These are phyloP conservation scores for Fomitopsis serialis DNA, from an alignment of 768 basidiomycete genomes.

Conservation along the genomic window DNA sequence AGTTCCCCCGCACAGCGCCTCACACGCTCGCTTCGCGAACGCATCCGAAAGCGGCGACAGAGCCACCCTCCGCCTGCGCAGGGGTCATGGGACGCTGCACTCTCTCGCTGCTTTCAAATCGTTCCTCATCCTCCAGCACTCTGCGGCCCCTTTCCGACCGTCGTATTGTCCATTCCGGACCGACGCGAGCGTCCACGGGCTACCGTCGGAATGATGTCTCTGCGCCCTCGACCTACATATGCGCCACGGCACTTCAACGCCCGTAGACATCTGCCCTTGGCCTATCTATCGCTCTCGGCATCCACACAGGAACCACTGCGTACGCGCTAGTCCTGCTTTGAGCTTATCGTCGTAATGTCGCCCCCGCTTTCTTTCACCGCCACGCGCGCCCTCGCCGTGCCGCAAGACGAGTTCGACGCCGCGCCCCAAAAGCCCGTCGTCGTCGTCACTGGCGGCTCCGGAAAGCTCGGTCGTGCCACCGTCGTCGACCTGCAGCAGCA, in stretches of 20 bases:
- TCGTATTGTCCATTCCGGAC: not conserved
- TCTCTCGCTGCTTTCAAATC: not conserved
- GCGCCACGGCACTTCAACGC: not conserved
- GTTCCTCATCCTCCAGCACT: too few relatives aligned
- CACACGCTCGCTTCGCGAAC: not conserved
- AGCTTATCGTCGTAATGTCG: not conserved
- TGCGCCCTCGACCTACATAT: not conserved
- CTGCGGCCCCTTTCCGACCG: not conserved
- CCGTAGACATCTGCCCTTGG: not conserved
- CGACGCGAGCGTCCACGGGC: not conserved
- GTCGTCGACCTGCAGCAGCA: not conserved
- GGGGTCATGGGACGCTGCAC: not conserved
- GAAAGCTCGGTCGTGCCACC: slow-evolving; percentile 2
- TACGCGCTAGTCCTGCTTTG: too few relatives aligned
- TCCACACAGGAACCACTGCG: too few relatives aligned
- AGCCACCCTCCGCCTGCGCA: not conserved
- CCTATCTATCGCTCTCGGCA: too few relatives aligned
- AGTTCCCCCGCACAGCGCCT: not conserved
- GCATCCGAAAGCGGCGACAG: not conserved
- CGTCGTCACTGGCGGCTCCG: slow-evolving; percentile 2
- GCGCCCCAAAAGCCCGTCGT: not conserved
- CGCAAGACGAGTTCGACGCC: not conserved
- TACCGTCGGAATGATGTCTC: not conserved
- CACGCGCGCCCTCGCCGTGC: not conserved
- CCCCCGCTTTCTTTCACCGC: not conserved